Base-by-base conservation (phyloP, 208 protist species). In the Wallacemonas sp. region DNA sequence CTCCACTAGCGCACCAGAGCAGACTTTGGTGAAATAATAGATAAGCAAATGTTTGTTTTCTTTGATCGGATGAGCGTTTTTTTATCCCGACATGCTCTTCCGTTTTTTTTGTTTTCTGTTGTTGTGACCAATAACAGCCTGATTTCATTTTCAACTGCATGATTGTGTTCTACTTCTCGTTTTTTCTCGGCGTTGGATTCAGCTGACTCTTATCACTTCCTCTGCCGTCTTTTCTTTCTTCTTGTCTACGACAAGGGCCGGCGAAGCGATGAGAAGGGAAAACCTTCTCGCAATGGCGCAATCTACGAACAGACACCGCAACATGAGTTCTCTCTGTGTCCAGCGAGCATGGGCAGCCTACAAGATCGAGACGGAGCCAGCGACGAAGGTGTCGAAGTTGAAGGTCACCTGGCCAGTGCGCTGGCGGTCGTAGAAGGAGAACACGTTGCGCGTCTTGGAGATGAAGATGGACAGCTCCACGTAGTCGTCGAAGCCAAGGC, bases 401-500 rank as follows among this genome's bases (percentile, higher is more conserved):
- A 90, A 94, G 14, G 73, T 88, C 38, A 88, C 85, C 71, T 82
- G 80, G 3, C 82, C 84, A 11, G 70, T 85, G 48, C 77, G 78
- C 61, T 90, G 63, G 23, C 82, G 75, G 54, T 92, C 80, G 65
- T 94, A 83, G 68, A 94, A 90, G 23, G 64, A 48, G 46, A 91
- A 95, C 23, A 81, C 77, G 61, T 92, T 81, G 27, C 85, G 76
- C 26, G 73, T 70, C 64, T 86, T 92, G 21, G 78, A 83, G 1
- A 95, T 65, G 52, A 93, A 93, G 55, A 95, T 87, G 60, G 90
- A 95, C n/a, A 93, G 74, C 61, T 95, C 85, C 33, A 95, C 83
- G 72, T 95, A 95, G 62, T 95, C 90, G 62, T 95, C 90, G 48
- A 95, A 92, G 61, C 76, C 85, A 38, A 95, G 78, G 47, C 72